Evolutionary conservation across 1,284 basidiomycete species (phyloP).

Genomic region (Moesziomyces globuligerus): DNA sequence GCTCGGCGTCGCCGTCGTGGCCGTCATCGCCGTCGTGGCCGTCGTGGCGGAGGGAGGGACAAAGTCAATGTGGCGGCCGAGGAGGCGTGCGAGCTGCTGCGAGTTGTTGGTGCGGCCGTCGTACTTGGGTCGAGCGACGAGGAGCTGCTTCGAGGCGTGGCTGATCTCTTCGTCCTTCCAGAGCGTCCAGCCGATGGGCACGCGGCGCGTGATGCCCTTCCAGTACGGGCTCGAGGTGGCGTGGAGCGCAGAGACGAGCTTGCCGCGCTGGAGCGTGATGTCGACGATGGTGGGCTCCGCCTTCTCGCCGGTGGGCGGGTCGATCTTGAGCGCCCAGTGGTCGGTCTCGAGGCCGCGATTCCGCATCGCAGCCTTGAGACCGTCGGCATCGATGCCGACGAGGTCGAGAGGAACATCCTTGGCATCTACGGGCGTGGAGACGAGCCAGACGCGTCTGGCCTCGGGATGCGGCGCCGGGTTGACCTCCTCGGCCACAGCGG

Average conservation of each 20-base stretch:
- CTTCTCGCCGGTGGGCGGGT: constrained; percentile 12
- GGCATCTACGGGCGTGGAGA: constrained; percentile 32
- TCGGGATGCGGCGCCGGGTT: constrained; percentile 29
- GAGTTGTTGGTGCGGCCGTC: constrained; percentile 42
- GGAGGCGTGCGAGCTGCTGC: constrained; percentile 33
- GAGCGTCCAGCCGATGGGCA: constrained; percentile 41
- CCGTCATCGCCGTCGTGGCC: not conserved
- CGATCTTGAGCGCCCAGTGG: constrained; percentile 49
- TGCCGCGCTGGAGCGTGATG: constrained; percentile 31
- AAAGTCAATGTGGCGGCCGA: constrained; percentile 35
- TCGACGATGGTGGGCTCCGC: constrained; percentile 32
- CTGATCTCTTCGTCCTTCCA: constrained; percentile 43
- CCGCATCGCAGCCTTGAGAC: constrained; percentile 40
- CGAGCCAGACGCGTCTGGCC: constrained; percentile 36
- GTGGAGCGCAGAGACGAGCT: constrained; percentile 19
- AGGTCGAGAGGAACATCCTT: constrained; percentile 33
- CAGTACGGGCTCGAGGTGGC: constrained; percentile 32
- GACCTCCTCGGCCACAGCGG: constrained; percentile 14
- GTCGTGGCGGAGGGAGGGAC: not conserved
- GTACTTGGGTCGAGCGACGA: constrained; percentile 41
- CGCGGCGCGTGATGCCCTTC: constrained; percentile 21
- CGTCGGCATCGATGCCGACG: constrained; percentile 37
- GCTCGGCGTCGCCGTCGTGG: constrained; percentile 4
- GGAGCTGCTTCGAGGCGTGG: constrained; percentile 27
- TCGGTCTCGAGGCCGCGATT: constrained; percentile 47